Evolutionary conservation across 805 yeast species (phyloP), one percentile per base, ranked within the genome.

Genomic region (Nakazawaea anatomiae): DNA sequence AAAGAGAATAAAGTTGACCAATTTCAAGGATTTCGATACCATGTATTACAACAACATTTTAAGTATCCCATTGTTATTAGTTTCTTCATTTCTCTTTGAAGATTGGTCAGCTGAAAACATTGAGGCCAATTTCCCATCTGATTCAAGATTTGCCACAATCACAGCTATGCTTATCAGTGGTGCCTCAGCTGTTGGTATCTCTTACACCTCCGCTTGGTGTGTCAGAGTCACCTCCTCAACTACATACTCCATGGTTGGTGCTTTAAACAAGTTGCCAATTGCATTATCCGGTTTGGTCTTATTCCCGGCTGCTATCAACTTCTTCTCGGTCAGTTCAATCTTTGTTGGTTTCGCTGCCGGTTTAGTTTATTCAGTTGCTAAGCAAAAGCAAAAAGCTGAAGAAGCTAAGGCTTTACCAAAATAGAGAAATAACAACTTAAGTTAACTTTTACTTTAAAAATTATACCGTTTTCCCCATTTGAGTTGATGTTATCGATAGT

Each of bases 161-260:
- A 70, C 84, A 43, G 84, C 89, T 60, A 91, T 94, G 96, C 63
- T 94, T 56, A 79, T 92, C 65, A 89, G 97, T 38, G 99, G 99
- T 70, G 80, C 88, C 60, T 85, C 96, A 43, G 86, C 97, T 34
- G 96, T 94, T 49, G 97, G 96, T 74, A 94, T 94, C 68, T 92
- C 98, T 43, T 94, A 94, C 81, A 89, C 97, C 72, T 90, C 98
- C 10, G 99, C 97, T 55, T 94, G 99, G 99, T 94, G 99, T 81
- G 96, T 94, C 58, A 89, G 99, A 75, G 98, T 94, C 57, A 94
- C 99, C 42, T 89, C 97, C 27, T 91, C 98, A 30, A 94, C 99
- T 51, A 94, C 99, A 51, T 94, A 94, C 76, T 89, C 97, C 50
- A 94, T 94, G 99, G 98, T 94, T 53, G 99, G 99, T 70, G 99